Evolutionary conservation across 331 rosid species (phyloP).

Genomic region (Quercus tomentella): DNA sequence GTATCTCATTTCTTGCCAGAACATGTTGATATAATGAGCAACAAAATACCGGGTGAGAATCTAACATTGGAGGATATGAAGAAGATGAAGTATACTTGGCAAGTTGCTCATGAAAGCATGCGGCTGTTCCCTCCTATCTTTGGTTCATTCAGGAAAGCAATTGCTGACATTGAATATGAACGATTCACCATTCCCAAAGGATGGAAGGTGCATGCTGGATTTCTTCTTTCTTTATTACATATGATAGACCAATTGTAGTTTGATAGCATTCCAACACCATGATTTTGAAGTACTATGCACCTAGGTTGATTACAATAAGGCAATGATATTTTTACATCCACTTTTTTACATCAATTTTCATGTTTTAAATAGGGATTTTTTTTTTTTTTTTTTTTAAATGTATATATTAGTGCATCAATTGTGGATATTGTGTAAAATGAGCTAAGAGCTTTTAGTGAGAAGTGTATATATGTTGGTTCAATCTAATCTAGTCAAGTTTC

Average conservation of each 20-base stretch:
- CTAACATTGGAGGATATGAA: slow-evolving; percentile 56
- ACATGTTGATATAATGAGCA: slow-evolving; percentile 45
- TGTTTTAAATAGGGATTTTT: neutral
- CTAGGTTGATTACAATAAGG: no score
- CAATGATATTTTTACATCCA: no score
- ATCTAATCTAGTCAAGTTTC: no score
- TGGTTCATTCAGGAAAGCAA: slow-evolving; percentile 77
- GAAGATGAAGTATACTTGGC: slow-evolving; percentile 84
- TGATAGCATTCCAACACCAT: no score
- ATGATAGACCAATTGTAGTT: no score
- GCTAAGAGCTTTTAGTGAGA: no score
- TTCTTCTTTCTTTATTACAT: neutral
- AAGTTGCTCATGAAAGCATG: slow-evolving; percentile 84
- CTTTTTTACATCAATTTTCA: no score
- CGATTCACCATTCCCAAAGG: slow-evolving; percentile 73
- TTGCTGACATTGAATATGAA: slow-evolving; percentile 60
- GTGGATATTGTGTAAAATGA: no score
- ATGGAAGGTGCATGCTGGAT: slow-evolving; percentile 59
- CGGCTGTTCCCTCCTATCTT: slow-evolving; percentile 69
- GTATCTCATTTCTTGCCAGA: slow-evolving; percentile 39
- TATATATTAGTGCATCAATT: accelerated
- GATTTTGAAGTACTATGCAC: no score
- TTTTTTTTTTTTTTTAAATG: no score
- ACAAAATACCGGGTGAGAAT: slow-evolving; percentile 41
- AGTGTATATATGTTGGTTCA: no score